phyloP scores from a whole-genome alignment of 768 basidiomycete species.

The Tubosaeta sp. region DNA sequence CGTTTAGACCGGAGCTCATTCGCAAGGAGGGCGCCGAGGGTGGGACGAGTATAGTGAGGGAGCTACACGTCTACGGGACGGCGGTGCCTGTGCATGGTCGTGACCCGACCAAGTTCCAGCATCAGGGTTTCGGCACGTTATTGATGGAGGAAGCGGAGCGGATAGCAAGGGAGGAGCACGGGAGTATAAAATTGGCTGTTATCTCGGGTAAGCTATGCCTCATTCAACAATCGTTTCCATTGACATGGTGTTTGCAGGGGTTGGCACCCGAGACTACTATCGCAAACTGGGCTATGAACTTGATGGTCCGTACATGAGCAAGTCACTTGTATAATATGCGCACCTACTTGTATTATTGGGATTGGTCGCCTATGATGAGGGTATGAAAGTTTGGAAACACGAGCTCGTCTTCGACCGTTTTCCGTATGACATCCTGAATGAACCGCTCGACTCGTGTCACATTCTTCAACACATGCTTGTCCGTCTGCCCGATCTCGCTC shows the following conservation, averaged over 20 bases:
- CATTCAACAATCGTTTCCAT: background rate
- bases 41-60: slow-evolving; percentile 87
- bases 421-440: slow-evolving; percentile 92
- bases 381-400: slow-evolving; percentile 98
- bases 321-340: slow-evolving; percentile 49
- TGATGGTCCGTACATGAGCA: slow-evolving; percentile 98
- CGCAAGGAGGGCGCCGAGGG: slow-evolving; percentile 65
- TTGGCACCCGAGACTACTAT: slow-evolving; percentile 97
- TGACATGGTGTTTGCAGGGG: slow-evolving; percentile 46
- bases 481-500: slow-evolving; percentile 93
- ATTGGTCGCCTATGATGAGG: slow-evolving; percentile 46
- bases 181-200: slow-evolving; percentile 92
- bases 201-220: slow-evolving; percentile 71
- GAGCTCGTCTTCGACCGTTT: slow-evolving; percentile 91
- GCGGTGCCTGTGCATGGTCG: slow-evolving; percentile 96
- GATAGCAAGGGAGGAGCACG: slow-evolving; percentile 96
- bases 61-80: slow-evolving; percentile 97
- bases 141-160: slow-evolving; percentile 99
- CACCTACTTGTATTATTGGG: slow-evolving; percentile 2
- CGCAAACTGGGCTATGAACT: slow-evolving; percentile 89
- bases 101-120: slow-evolving; percentile 98
- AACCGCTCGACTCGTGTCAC: slow-evolving; percentile 94
- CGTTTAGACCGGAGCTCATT: slow-evolving; percentile 90
- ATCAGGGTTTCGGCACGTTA: slow-evolving; percentile 93
- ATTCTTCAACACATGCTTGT: slow-evolving; percentile 94